Conservation (phyloP, 108 stramenopile genomes). For the Schizochytrium sp. region DNA sequence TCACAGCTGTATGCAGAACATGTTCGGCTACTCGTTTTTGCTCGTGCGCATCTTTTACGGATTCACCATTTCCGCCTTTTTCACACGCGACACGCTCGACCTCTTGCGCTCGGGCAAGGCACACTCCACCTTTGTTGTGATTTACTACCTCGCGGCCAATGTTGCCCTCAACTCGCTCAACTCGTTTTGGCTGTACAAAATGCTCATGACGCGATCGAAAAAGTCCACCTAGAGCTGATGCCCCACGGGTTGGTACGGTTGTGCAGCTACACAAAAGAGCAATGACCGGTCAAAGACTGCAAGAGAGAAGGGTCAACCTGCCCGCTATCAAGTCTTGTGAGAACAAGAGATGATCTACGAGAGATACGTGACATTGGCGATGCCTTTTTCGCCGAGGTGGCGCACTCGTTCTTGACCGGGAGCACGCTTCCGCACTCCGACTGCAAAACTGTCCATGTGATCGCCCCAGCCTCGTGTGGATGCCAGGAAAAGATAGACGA, state of each 20-base stretch:
- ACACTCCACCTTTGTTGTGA: neutral
- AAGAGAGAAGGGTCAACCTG: no score
- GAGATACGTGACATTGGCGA: no score
- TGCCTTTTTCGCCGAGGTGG: no score
- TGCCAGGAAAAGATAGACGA: no score
- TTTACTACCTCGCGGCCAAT: neutral
- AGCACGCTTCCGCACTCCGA: no score
- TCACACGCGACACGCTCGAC: neutral
- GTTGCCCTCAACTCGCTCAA: neutral
- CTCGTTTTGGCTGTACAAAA: neutral
- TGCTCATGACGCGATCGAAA: neutral
- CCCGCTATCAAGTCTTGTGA: no score
- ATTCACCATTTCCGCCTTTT: neutral
- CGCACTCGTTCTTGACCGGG: no score
- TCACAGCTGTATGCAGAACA: neutral
- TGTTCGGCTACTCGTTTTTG: neutral
- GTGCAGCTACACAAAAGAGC: no score
- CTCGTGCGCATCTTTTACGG: neutral
- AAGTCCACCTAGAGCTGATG: neutral
- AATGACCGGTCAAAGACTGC: no score
- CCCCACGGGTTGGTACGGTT: neutral
- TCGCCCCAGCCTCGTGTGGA: no score
- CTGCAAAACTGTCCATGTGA: no score
- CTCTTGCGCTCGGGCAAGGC: neutral
- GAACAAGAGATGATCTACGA: no score